Conservation (phyloP, 2,329 filamentous ascomycete genomes). For the Diaporthe sp. region DNA sequence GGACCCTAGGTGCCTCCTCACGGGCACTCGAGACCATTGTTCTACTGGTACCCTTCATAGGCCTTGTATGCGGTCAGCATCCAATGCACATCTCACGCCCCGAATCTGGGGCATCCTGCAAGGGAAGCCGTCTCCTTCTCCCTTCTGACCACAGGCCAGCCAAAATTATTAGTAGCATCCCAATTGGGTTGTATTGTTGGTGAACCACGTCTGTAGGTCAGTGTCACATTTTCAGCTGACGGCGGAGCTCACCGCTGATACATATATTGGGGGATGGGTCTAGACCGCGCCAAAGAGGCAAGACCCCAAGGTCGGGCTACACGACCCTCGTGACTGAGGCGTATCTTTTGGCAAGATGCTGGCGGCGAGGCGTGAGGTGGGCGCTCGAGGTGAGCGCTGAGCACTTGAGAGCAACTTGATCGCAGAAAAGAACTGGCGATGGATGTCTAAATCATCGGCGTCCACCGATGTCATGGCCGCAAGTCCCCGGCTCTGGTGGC, state of each 20-base stretch:
- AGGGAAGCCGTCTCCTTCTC: neutral
- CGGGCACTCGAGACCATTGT: neutral
- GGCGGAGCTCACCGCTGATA: slow-evolving; percentile 13
- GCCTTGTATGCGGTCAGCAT: slow-evolving; percentile 9
- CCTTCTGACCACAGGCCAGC: neutral
- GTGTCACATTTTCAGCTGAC: neutral
- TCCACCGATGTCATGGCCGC: neutral
- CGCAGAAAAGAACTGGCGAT: neutral
- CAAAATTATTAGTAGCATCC: neutral
- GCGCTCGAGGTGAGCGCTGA: neutral
- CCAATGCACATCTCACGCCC: slow-evolving; percentile 8
- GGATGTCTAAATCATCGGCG: neutral
- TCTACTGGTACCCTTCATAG: neutral
- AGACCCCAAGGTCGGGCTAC: neutral
- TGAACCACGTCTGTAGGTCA: neutral
- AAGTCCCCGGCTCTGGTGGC: neutral
- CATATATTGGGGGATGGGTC: neutral
- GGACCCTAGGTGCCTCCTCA: neutral
- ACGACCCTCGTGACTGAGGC: neutral
- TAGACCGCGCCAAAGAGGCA: neutral
- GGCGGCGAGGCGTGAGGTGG: neutral
- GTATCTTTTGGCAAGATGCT: neutral
- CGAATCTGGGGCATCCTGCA: slow-evolving; percentile 9
- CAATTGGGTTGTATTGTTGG: neutral
- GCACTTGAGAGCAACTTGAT: neutral